Conservation (phyloP, 2,329 filamentous ascomycete species). For the Pseudonectria foliicola region DNA sequence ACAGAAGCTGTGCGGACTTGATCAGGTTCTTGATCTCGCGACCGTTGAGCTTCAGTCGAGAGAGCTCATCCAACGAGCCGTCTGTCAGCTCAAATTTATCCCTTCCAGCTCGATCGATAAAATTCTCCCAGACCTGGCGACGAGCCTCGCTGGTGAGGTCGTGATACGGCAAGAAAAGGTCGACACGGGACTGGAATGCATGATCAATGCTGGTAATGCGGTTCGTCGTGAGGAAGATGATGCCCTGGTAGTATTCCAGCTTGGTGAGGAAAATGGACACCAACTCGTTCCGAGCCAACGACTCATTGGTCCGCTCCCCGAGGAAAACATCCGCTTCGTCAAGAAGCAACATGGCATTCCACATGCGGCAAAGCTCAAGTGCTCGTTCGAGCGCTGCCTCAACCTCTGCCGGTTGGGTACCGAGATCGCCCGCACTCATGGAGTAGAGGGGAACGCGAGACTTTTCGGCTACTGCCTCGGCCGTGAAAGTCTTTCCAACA, state of each 20-base stretch:
- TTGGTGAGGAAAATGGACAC: conserved; percentile 29
- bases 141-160: conserved; percentile 22
- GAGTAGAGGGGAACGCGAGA: conserved; percentile 31
- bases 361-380: conserved; percentile 37
- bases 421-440: conserved; percentile 34
- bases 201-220: conserved; percentile 28
- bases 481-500: conserved; percentile 40
- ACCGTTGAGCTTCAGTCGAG: conserved; percentile 35
- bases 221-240: conserved; percentile 33
- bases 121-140: conserved; percentile 29
- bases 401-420: conserved; percentile 25
- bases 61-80: conserved; percentile 26
- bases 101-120: conserved; percentile 22
- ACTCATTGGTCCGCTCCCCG: conserved; percentile 23
- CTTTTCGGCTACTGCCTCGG: conserved; percentile 32
- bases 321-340: conserved; percentile 40
- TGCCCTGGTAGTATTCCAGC: conserved; percentile 31
- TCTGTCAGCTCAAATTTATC: conserved; percentile 21
- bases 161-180: conserved; percentile 23
- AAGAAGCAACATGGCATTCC: conserved; percentile 36
- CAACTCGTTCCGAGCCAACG: conserved; percentile 33
- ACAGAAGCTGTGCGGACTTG: conserved; percentile 32
- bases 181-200: conserved; percentile 30
- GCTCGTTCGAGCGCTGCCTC: conserved; percentile 28
- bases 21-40: conserved; percentile 43